Base-by-base conservation (phyloP, 2,329 filamentous ascomycete genomes). In the Hirsutella minnesotensis region DNA sequence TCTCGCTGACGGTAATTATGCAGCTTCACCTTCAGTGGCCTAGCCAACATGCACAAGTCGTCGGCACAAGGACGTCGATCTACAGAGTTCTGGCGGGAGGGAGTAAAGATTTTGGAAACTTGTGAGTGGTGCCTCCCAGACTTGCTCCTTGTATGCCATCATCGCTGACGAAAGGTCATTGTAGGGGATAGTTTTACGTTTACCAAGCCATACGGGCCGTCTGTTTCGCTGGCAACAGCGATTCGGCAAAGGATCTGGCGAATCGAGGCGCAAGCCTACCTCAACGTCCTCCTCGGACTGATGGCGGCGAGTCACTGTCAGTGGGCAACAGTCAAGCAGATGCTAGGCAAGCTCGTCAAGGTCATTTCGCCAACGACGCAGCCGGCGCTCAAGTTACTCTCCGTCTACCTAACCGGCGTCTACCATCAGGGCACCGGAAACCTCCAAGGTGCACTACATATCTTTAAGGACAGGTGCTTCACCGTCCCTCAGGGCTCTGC, bases 351-450 rank as follows among this genome's bases (percentile, higher is more conserved):
- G 37, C 62, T 84, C 12, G 67, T 72, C 41, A 59, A 56, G 41
- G 63, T 69, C 29, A 58, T 67, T 39, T 57, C 56, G 37, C 60
- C 61, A 27, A 59, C 57, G 47, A 64, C 53, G 47, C 67, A 65
- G 56, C 65, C 55, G 48, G 68, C 67, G 2, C 45, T 65, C 18
- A 53, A 53, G 27, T 38, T 77, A 29, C 68, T 85, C 37, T 69
- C 76, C 7, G 65, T 76, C 36, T 95, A 95, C 59, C 75, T 95
- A 16, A 69, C 73, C 1, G 89, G 83, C 0, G 74, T 85, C 8
- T 83, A 87, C 51, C 69, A 79, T 41, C 90, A 95, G 64, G 85
- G 82, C 16, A 81, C 73, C 5, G 88, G 87, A 15, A 72, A 87
- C 48, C 69, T 92, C 2, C 66, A 75, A n/a, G 64, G 66, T 2